A percentile compares a stretch with the other conserved stretches of the same genome.
These are phyloP conservation scores for Pseudophaeomoniella oleicola DNA, from an alignment of 2,329 filamentous ascomycete genomes.

Conservation along the genomic window DNA sequence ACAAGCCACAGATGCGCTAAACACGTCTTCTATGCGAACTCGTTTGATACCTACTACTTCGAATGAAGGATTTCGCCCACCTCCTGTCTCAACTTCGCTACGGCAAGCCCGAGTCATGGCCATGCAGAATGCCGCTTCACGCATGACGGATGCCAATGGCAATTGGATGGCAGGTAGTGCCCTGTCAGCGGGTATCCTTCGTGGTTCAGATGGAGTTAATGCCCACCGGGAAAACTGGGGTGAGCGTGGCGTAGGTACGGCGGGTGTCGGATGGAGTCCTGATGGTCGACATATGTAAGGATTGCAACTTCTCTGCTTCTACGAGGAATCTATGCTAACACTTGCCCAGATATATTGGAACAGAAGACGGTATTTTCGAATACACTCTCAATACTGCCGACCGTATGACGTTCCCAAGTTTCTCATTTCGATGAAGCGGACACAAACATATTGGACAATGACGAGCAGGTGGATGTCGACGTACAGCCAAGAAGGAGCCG, in stretches of 20 bases:
- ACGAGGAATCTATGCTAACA: too few species aligned
- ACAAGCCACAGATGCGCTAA: neutral
- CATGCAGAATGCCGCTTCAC: neutral
- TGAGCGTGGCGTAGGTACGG: constrained; percentile 25
- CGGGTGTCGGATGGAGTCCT: constrained; percentile 31
- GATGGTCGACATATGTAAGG: constrained; percentile 33
- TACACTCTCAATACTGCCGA: constrained; percentile 30
- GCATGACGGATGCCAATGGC: constrained; percentile 10
- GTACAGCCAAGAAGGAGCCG: too few species aligned
- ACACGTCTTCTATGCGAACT: neutral
- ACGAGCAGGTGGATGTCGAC: too few species aligned
- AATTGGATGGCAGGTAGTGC: constrained; percentile 11
- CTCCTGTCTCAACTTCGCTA: neutral
- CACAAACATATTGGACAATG: too few species aligned
- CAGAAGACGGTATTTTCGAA: constrained; percentile 32
- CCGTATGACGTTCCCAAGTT: constrained; percentile 30
- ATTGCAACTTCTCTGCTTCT: too few species aligned
- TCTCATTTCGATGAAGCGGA: constrained; percentile 27
- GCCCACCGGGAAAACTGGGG: constrained; percentile 17
- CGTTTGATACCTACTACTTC: too few species aligned
- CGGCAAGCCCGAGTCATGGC: neutral
- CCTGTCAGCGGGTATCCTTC: constrained; percentile 13
- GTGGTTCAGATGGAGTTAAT: constrained; percentile 22
- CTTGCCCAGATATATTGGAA: constrained; percentile 34
- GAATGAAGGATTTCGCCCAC: neutral